Conservation (phyloP, 2,329 filamentous ascomycete species). For the Parafenestella ontariensis region DNA sequence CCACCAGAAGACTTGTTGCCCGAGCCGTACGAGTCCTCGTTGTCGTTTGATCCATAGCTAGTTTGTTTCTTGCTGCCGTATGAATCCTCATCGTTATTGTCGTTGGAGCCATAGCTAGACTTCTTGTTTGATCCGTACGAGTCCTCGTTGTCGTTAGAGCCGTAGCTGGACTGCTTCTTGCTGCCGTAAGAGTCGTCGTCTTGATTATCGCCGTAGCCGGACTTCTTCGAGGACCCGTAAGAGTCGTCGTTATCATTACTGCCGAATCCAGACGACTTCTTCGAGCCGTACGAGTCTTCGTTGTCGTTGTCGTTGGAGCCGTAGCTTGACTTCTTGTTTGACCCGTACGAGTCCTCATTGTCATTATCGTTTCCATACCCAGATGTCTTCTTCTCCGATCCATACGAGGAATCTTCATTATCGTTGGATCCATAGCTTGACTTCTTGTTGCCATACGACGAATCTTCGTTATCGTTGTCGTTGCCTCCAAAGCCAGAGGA, state of each 20-base stretch:
- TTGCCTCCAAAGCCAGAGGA: constrained; percentile 9
- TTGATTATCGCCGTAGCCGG: background rate
- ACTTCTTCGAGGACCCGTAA: constrained; percentile 9
- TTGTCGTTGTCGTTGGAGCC: constrained; percentile 7
- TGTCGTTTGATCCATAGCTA: constrained; percentile 4
- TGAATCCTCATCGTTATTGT: constrained; percentile 3
- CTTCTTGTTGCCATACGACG: constrained; percentile 17
- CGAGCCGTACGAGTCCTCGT: constrained; percentile 4
- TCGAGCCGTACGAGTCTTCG: constrained; percentile 8
- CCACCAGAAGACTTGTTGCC: background rate
- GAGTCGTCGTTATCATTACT: constrained; percentile 11
- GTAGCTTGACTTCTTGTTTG: constrained; percentile 14
- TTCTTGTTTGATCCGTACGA: constrained; percentile 3
- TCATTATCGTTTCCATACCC: constrained; percentile 5
- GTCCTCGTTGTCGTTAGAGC: constrained; percentile 1
- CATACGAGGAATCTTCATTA: constrained; percentile 5
- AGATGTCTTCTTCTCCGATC: background rate
- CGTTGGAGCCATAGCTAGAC: constrained; percentile 8
- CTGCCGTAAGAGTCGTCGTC: constrained; percentile 4
- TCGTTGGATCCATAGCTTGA: constrained; percentile 12
- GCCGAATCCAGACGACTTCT: constrained; percentile 10
- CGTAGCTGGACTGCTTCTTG: constrained; percentile 6
- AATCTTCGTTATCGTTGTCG: constrained; percentile 8
- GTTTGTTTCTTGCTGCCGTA: constrained; percentile 10
- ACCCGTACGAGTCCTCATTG: constrained; percentile 6